Conservation (phyloP, 805 yeast species). For the Candida takata region DNA sequence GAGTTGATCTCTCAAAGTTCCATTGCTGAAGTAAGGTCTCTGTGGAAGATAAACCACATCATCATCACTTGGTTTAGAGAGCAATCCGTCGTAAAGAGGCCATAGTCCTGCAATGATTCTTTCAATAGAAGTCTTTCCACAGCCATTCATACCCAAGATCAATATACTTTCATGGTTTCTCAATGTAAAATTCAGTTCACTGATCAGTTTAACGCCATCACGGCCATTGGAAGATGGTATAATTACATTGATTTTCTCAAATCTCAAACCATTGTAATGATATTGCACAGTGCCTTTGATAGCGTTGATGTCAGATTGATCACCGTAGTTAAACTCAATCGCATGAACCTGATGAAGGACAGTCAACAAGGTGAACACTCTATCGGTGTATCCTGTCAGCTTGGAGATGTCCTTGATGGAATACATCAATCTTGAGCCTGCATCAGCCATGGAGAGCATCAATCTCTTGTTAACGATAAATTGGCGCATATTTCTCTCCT, state of each 20-base stretch:
- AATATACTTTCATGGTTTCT: slow-evolving; percentile 53
- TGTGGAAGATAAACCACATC: slow-evolving; percentile 81
- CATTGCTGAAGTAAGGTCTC: slow-evolving; percentile 74
- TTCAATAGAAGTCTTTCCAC: slow-evolving; percentile 84
- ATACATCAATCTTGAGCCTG: slow-evolving; percentile 91
- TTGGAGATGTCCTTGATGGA: slow-evolving; percentile 90
- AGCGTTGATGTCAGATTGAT: slow-evolving; percentile 37
- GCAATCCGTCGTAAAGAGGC: slow-evolving; percentile 81
- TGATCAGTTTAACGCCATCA: slow-evolving; percentile 54
- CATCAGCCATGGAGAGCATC: slow-evolving; percentile 88
- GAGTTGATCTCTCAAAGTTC: slow-evolving; percentile 84
- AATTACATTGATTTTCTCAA: slow-evolving; percentile 76
- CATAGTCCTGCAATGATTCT: slow-evolving; percentile 82
- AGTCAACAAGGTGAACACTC: slow-evolving; percentile 72
- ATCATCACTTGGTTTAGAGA: slow-evolving; percentile 67
- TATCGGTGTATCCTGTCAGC: slow-evolving; percentile 82
- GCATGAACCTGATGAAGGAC: slow-evolving; percentile 80
- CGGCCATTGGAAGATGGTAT: slow-evolving; percentile 64
- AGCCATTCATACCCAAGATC: slow-evolving; percentile 81
- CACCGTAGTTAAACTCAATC: slow-evolving; percentile 32
- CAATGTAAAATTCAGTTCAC: slow-evolving; percentile 52
- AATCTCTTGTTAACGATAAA: slow-evolving; percentile 87
- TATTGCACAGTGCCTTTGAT: slow-evolving; percentile 77
- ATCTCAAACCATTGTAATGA: slow-evolving; percentile 70
- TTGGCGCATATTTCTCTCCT: slow-evolving; percentile 67